A percentile compares a stretch with the other conserved stretches of the same genome.
Conservation (phyloP, 306 rosid genomes). For the Quercus glauca region DNA sequence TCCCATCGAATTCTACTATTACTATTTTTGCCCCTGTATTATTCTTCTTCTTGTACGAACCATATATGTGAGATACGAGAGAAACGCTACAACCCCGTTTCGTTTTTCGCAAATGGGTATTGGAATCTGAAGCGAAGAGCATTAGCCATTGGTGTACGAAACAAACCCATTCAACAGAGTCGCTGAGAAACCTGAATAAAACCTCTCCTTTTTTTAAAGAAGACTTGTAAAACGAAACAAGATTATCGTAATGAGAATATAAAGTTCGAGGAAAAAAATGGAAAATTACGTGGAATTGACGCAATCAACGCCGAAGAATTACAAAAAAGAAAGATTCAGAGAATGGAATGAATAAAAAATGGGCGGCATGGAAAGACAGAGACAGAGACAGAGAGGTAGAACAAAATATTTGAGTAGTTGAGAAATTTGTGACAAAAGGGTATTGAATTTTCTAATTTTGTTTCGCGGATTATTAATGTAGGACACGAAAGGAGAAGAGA, state of each 20-base stretch:
- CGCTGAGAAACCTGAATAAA: too few species aligned
- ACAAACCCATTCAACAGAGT: not conserved
- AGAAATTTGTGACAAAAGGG: not conserved
- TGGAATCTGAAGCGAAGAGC: not conserved
- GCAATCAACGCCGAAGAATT: not conserved
- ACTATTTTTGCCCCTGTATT: not conserved
- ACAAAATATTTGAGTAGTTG: not conserved
- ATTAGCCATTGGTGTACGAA: not conserved
- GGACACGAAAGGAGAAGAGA: conserved; percentile 1
- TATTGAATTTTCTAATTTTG: not conserved
- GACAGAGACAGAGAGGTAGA: not conserved
- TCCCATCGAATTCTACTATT: conserved; percentile 59
- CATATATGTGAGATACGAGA: conserved; percentile 9
- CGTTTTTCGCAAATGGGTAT: not conserved
- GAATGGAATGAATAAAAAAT: not conserved
- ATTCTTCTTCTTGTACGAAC: conserved; percentile 13
- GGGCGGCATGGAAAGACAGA: too few species aligned
- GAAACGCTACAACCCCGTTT: not conserved
- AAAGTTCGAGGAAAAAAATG: not conserved
- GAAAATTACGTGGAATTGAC: not conserved
- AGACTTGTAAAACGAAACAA: not conserved
- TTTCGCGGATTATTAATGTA: not conserved
- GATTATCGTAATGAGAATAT: not conserved
- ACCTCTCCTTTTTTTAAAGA: not conserved
- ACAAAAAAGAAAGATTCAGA: conserved; percentile 8